A percentile compares a stretch with the other conserved stretches of the same genome.
Evolutionary conservation across 257 asterid species (phyloP).

Genomic region (Euphrasia confusa): DNA sequence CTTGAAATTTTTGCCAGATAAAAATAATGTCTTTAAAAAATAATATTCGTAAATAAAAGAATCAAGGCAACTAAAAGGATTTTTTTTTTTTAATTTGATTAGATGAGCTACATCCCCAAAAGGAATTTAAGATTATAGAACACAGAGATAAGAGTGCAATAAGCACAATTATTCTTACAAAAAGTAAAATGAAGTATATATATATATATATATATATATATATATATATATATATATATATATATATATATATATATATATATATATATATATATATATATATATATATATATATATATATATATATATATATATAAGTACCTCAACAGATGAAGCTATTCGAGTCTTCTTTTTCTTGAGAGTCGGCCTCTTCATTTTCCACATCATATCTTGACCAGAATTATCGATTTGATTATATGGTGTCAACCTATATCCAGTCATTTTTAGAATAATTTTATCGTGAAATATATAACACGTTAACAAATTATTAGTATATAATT

Average conservation of each 20-base stretch:
- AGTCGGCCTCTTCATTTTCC: slow-evolving; percentile 91
- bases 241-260: too few species aligned
- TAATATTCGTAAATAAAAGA: slow-evolving; percentile 12
- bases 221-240: too few species aligned
- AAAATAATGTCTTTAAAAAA: slow-evolving; percentile 9
- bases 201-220: too few species aligned
- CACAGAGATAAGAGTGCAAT: neutral
- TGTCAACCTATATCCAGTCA: slow-evolving; percentile 68
- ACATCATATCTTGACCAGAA: slow-evolving; percentile 89
- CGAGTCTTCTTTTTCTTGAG: slow-evolving; percentile 75
- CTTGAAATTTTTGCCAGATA: slow-evolving; percentile 1
- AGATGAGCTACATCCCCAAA: too few species aligned
- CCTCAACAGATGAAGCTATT: slow-evolving; percentile 94
- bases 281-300: neutral
- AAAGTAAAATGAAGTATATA: neutral
- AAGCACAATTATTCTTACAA: slow-evolving; percentile 14
- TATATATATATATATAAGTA: slow-evolving; percentile 15
- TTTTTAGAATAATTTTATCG: slow-evolving; percentile 63
- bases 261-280: too few species aligned
- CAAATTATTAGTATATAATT: too few species aligned
- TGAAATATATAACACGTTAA: too few species aligned
- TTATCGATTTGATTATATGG: slow-evolving; percentile 82
- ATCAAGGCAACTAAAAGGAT: slow-evolving; percentile 11
- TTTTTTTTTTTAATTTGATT: too few species aligned
- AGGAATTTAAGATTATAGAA: slow-evolving; percentile 2